These are phyloP conservation scores for Moricandia arvensis DNA, from an alignment of 345 rosid genomes.

Conservation along the genomic window DNA sequence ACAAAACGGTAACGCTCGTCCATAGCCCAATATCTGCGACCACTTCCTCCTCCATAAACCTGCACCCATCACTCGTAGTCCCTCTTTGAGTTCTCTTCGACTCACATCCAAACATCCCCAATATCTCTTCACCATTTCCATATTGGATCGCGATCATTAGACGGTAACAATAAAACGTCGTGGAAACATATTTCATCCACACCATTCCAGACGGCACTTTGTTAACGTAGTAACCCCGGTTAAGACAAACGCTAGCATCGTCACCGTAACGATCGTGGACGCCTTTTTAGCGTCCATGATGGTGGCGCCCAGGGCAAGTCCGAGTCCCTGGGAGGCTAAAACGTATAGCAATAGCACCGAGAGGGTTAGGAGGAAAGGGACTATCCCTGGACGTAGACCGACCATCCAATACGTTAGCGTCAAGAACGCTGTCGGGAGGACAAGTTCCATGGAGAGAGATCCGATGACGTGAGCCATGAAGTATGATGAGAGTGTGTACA, in stretches of 20 bases:
- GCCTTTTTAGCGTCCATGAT: slow-evolving; percentile 97
- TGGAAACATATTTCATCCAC: slow-evolving; percentile 79
- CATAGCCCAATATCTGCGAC: slow-evolving; percentile 55
- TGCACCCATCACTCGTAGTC: slow-evolving; percentile 41
- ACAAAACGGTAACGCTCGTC: slow-evolving; percentile 46
- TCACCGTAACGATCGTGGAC: slow-evolving; percentile 73
- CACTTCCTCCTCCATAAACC: slow-evolving; percentile 63
- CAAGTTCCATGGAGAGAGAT: slow-evolving; percentile 87
- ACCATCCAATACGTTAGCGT: slow-evolving; percentile 79
- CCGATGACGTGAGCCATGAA: slow-evolving; percentile 87
- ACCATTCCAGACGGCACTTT: slow-evolving; percentile 67
- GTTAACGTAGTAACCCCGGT: slow-evolving; percentile 89
- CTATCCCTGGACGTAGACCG: slow-evolving; percentile 54
- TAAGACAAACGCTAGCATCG: slow-evolving; percentile 82
- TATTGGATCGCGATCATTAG: slow-evolving; percentile 67
- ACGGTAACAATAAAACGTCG: slow-evolving; percentile 70
- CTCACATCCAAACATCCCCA: slow-evolving; percentile 49
- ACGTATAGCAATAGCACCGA: slow-evolving; percentile 65
- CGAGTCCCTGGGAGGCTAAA: slow-evolving; percentile 83
- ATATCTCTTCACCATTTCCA: slow-evolving; percentile 49
- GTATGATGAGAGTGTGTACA: slow-evolving; percentile 86
- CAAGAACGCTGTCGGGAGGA: slow-evolving; percentile 73
- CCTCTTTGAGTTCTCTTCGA: not conserved
- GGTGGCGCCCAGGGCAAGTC: slow-evolving; percentile 75
- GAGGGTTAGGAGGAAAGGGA: slow-evolving; percentile 57